Evolutionary conservation across 805 yeast species (phyloP).

Genomic region (Nakazawaea ambrosiae): DNA sequence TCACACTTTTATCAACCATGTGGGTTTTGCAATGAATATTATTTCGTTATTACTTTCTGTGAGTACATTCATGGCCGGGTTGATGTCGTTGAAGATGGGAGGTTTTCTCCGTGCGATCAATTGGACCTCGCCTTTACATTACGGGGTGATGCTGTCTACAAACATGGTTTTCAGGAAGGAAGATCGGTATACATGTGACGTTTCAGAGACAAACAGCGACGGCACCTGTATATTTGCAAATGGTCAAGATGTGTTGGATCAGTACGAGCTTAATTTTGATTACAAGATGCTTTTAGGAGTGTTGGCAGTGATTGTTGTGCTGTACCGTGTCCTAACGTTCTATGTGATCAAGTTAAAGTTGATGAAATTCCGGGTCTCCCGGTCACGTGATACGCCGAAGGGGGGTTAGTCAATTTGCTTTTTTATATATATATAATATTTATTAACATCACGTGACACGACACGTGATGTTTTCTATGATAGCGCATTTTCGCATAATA

Average conservation of each 20-base stretch:
- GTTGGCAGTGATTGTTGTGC: constrained; percentile 29
- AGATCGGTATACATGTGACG: constrained; percentile 42
- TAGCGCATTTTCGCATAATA: no score
- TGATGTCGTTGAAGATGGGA: constrained; percentile 75
- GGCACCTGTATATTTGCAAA: constrained; percentile 39
- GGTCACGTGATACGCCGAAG: no score
- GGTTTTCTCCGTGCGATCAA: constrained; percentile 61
- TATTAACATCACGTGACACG: no score
- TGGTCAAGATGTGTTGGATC: constrained; percentile 51
- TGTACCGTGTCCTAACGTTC: constrained; percentile 36
- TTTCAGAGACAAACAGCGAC: constrained; percentile 18
- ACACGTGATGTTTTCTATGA: no score
- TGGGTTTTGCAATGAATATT: constrained; percentile 75
- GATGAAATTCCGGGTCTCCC: no score
- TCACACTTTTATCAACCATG: constrained; percentile 63
- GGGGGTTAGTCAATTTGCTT: no score
- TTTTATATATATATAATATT: no score
- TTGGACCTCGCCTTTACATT: constrained; percentile 72
- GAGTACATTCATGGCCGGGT: constrained; percentile 80
- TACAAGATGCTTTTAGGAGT: constrained; percentile 31
- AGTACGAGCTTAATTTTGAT: constrained; percentile 37
- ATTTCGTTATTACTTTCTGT: constrained; percentile 60
- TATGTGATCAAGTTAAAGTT: constrained; percentile 18
- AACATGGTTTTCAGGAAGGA: constrained; percentile 49
- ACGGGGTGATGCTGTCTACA: constrained; percentile 55